phyloP scores from a whole-genome alignment of 495 filamentous ascomycete genomes.

The Lasiosphaeriaceae sp. region DNA sequence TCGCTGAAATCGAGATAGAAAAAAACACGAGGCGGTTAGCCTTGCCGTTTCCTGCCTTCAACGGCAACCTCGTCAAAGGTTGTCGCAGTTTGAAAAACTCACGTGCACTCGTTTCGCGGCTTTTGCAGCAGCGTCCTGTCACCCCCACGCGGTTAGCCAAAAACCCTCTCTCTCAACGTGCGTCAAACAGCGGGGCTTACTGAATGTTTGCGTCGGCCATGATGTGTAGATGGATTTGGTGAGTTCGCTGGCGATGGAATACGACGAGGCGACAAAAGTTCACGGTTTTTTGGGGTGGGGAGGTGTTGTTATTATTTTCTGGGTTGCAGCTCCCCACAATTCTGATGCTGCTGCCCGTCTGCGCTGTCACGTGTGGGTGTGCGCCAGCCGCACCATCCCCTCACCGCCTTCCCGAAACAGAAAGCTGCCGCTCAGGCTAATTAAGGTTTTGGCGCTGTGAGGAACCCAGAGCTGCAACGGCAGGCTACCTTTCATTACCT shows the following conservation, averaged over 20 bases:
- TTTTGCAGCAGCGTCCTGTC: constrained; percentile 25
- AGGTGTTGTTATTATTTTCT: neutral
- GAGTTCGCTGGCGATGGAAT: neutral
- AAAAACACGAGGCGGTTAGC: too few relatives aligned
- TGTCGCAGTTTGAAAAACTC: constrained; percentile 14
- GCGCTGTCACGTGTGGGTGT: too few relatives aligned
- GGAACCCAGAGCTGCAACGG: too few relatives aligned
- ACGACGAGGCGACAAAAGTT: neutral
- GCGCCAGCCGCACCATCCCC: too few relatives aligned
- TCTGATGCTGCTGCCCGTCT: neutral
- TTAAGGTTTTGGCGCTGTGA: too few relatives aligned
- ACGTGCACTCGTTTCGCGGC: constrained; percentile 31
- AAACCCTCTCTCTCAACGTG: neutral
- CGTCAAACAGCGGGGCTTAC: constrained; percentile 8
- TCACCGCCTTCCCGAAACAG: neutral
- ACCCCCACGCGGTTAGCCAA: constrained; percentile 2
- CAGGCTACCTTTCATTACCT: too few relatives aligned
- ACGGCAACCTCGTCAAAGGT: too few relatives aligned
- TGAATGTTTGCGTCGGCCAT: constrained; percentile 28
- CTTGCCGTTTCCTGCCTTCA: too few relatives aligned
- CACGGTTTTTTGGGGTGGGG: neutral
- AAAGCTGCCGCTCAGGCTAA: too few relatives aligned
- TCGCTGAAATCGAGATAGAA: constrained; percentile 6
- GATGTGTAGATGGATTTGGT: neutral
- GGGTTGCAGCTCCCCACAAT: neutral